Percentiles rank a stretch among this genome's conserved stretches.
These are phyloP conservation scores for Yarrowia sp. DNA, from an alignment of 805 yeast genomes.

Conservation along the genomic window DNA sequence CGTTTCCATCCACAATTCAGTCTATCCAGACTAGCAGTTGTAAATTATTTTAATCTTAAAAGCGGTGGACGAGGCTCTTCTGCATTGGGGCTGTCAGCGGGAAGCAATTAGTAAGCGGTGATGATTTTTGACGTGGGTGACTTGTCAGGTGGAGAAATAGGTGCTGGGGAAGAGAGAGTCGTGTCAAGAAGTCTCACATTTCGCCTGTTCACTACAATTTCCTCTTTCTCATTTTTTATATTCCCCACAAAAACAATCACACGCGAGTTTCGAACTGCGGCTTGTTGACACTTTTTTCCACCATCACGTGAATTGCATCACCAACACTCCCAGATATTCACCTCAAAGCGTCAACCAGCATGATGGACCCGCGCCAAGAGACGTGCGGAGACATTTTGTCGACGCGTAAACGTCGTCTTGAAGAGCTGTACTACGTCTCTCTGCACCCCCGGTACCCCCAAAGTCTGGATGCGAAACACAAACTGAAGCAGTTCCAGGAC, in stretches of 20 bases:
- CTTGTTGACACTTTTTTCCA: too few relatives aligned
- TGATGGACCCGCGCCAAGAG: constrained; percentile 22
- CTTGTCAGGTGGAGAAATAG: neutral
- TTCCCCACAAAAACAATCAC: neutral
- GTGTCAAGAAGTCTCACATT: too few relatives aligned
- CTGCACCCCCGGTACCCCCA: constrained; percentile 49
- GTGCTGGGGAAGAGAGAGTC: neutral
- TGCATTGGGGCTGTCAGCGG: neutral
- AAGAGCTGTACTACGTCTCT: constrained; percentile 61
- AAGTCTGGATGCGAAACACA: constrained; percentile 40
- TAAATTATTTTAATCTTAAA: constrained; percentile 1
- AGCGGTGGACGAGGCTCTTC: neutral
- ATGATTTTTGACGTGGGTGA: neutral
- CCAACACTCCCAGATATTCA: constrained; percentile 1
- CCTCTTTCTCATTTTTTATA: too few relatives aligned
- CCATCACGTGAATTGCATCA: constrained; percentile 22
- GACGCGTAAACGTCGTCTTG: constrained; percentile 53
- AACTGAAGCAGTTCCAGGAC: constrained; percentile 39
- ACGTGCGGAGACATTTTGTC: constrained; percentile 13
- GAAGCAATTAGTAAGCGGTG: neutral
- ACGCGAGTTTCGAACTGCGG: neutral
- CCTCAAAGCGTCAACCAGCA: constrained; percentile 18
- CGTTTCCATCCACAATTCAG: constrained; percentile 11
- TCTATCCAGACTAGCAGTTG: constrained; percentile 1
- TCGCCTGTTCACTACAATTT: too few relatives aligned